Evolutionary conservation across 306 rosid genomes (phyloP), one percentile per base, ranked within the genome.

Genomic region (Senna tora): DNA sequence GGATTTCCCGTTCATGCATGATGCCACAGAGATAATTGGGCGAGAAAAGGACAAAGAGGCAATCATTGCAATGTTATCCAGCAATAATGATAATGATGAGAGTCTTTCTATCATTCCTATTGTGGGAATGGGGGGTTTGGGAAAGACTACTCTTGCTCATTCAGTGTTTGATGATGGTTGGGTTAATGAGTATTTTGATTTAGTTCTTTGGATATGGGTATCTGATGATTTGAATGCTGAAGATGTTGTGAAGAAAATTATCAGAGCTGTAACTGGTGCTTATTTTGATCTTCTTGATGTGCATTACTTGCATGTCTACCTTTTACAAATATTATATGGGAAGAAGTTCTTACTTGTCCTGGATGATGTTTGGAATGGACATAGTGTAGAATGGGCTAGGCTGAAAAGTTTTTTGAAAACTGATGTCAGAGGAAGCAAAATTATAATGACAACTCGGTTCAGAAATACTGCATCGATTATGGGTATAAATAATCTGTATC

Each of bases 41-140:
- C 60, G 79, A 57, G 79, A 75, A 6, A 14, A 67, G 9, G 74
- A 67, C 57, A 33, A 43, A 46, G 22, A 38, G 20, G 25, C 6
- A 3, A 38, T 75, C 9, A 45, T 56, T 1, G 53, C 58, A 45
- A n/a, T 12, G 59, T 58, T 75, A 9, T 33, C 36, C 9, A 2
- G 42, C 4, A 4, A n/a, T 65, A 4, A 11, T 42, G 36, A n/a
- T 65, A 4, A 11, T 42, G 36, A 21, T 30, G 68, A 46, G 59
- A 45, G 30, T 75, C 8, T 55, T 75, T 45, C 34, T 46, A 42
- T 56, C 63, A 54, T 75, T 56, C 74, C 79, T 55, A n/a, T 75
- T 19, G 53, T 32, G 49, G 80, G 75, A 42, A 69, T 76, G 13
- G 80, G 80, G 15, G 80, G 80, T 4, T 42, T 76, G 55, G 80